Conservation (phyloP, 345 rosid genomes). For the Eucalyptus curtisii region DNA sequence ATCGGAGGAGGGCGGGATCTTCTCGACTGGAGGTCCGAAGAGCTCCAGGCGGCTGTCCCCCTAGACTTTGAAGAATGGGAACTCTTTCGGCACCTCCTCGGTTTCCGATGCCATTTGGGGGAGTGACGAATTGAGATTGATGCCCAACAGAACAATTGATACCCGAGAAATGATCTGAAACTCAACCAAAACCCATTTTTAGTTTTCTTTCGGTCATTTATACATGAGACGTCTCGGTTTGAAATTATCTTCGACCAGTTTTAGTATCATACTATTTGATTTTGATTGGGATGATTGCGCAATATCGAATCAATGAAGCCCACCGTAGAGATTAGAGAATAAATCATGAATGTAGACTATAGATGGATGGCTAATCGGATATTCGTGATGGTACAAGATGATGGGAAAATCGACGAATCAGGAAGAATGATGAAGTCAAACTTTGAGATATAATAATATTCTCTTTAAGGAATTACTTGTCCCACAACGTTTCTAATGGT, state of each 20-base stretch:
- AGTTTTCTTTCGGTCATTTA: neutral
- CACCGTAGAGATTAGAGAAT: neutral
- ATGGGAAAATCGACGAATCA: rapidly evolving
- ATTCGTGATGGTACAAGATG: rapidly evolving
- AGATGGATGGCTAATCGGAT: neutral
- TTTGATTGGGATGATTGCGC: neutral
- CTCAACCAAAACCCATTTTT: neutral
- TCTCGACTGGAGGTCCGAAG: neutral
- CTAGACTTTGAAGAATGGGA: constrained; percentile 10
- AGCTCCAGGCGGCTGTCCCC: neutral
- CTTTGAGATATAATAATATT: too few species aligned
- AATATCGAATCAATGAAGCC: neutral
- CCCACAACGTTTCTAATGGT: rapidly evolving
- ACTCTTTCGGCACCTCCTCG: constrained; percentile 1
- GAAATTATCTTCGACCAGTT: neutral
- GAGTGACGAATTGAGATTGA: neutral
- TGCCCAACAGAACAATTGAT: neutral
- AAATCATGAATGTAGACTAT: neutral
- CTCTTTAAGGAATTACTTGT: too few species aligned
- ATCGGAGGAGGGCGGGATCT: neutral
- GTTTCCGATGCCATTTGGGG: constrained; percentile 1
- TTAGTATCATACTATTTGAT: neutral
- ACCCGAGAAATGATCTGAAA: neutral
- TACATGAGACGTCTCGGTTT: neutral
- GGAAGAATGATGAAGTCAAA: rapidly evolving